These are phyloP conservation scores for Decorospora gaudefroyi DNA, from an alignment of 2,329 filamentous ascomycete genomes.

Conservation along the genomic window DNA sequence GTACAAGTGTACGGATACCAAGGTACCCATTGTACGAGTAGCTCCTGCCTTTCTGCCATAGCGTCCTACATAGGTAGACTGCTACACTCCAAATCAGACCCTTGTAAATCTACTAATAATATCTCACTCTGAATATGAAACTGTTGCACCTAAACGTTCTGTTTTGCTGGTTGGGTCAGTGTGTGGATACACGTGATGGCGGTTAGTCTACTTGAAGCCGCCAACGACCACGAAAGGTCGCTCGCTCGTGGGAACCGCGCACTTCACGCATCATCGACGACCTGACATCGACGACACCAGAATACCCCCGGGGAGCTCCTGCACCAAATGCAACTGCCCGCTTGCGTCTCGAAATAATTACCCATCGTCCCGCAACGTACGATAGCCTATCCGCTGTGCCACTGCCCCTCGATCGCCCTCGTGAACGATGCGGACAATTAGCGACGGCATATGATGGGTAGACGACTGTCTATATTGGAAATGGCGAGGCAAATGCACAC, in stretches of 20 bases:
- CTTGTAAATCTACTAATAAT: no score
- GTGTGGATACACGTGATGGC: slow-evolving; percentile 21
- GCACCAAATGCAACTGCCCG: background rate
- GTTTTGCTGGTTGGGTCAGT: background rate
- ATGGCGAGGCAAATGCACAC: background rate
- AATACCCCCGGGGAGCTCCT: background rate
- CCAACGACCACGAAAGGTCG: slow-evolving; percentile 23
- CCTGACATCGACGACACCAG: slow-evolving; percentile 5
- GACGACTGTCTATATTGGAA: background rate
- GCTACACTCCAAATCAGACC: no score
- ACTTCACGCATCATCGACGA: slow-evolving; percentile 16
- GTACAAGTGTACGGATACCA: no score
- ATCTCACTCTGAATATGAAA: no score
- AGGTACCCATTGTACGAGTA: no score
- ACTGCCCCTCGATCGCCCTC: slow-evolving; percentile 29
- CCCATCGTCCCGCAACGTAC: slow-evolving; percentile 2
- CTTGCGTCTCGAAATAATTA: background rate
- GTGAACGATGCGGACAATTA: slow-evolving; percentile 7
- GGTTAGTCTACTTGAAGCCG: slow-evolving; percentile 9
- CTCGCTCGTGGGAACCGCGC: slow-evolving; percentile 16
- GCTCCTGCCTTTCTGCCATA: no score
- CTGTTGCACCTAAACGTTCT: no score
- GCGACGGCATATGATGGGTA: slow-evolving; percentile 3
- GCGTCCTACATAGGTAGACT: no score
- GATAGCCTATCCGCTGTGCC: slow-evolving; percentile 12